Evolutionary conservation across 1,284 basidiomycete species (phyloP).

Genomic region (Moesziomyces parantarcticus): DNA sequence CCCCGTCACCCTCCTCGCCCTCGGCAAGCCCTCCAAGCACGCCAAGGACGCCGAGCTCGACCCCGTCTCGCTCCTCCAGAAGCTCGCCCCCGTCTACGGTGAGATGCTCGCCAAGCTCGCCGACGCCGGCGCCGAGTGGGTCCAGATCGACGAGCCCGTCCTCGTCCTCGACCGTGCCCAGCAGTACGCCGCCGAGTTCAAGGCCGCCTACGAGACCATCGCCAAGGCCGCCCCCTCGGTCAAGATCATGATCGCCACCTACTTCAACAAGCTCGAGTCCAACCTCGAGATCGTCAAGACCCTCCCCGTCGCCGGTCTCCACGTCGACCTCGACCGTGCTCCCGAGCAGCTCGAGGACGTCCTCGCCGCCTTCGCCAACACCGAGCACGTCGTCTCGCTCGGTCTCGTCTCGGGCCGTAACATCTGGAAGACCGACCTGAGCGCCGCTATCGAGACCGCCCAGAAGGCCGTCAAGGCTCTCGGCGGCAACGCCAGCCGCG

Average conservation of each 20-base stretch:
- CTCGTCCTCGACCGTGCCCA: slow-evolving; percentile 91
- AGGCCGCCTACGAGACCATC: slow-evolving; percentile 84
- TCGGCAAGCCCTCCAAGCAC: slow-evolving; percentile 91
- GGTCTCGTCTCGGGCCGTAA: slow-evolving; percentile 98
- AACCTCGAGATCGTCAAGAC: slow-evolving; percentile 90
- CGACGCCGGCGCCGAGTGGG: slow-evolving; percentile 89
- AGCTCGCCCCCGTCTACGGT: slow-evolving; percentile 91
- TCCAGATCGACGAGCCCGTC: slow-evolving; percentile 97
- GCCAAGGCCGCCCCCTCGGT: slow-evolving; percentile 78
- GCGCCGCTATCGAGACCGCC: slow-evolving; percentile 81
- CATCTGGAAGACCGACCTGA: slow-evolving; percentile 99
- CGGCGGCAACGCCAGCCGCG: slow-evolving; percentile 72
- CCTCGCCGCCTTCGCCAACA: slow-evolving; percentile 75
- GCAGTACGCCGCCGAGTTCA: slow-evolving; percentile 82
- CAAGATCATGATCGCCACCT: slow-evolving; percentile 92
- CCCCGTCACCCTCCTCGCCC: slow-evolving; percentile 92
- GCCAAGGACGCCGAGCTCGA: slow-evolving; percentile 83
- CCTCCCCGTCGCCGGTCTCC: slow-evolving; percentile 92
- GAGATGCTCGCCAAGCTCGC: slow-evolving; percentile 91
- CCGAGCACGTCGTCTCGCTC: slow-evolving; percentile 83
- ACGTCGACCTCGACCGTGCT: slow-evolving; percentile 92
- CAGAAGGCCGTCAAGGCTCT: slow-evolving; percentile 76
- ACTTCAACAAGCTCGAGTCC: slow-evolving; percentile 91
- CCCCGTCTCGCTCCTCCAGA: slow-evolving; percentile 87
- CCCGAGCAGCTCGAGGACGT: slow-evolving; percentile 88